Percentiles rank a stretch among this genome's conserved stretches.
These are phyloP conservation scores for Chrysosphaeria jannelii DNA, from an alignment of 2,329 filamentous ascomycete species.

Conservation along the genomic window DNA sequence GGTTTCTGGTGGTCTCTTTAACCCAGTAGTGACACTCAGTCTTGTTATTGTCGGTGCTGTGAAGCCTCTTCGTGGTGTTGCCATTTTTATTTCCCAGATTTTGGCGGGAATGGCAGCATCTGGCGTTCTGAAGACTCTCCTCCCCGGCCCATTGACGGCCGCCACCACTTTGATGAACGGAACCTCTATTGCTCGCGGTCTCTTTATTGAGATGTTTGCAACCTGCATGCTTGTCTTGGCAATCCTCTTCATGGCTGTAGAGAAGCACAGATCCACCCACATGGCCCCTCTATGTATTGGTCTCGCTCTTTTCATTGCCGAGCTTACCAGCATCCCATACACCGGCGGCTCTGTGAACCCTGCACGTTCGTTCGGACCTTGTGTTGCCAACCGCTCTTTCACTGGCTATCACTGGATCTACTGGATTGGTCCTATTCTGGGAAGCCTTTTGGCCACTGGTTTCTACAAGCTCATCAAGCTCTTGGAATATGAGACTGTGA, in stretches of 20 bases:
- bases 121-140: constrained; percentile 22
- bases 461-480: constrained; percentile 20
- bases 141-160: constrained; percentile 24
- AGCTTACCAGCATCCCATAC: constrained; percentile 15
- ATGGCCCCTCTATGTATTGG: constrained; percentile 45
- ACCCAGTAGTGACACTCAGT: constrained; percentile 21
- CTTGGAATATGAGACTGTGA: constrained; percentile 19
- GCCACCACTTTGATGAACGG: constrained; percentile 22
- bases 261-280: constrained; percentile 44
- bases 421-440: constrained; percentile 21
- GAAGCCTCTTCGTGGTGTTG: constrained; percentile 16
- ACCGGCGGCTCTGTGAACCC: constrained; percentile 20
- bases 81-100: constrained; percentile 25
- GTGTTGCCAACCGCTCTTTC: constrained; percentile 12
- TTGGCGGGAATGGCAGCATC: constrained; percentile 26
- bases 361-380: constrained; percentile 19
- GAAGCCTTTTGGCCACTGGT: constrained; percentile 15
- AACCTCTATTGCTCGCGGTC: constrained; percentile 21
- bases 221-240: constrained; percentile 31
- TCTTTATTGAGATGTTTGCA: constrained; percentile 37
- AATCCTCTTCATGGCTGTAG: constrained; percentile 38
- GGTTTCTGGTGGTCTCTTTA: constrained; percentile 20
- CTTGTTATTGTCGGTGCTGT: constrained; percentile 27
- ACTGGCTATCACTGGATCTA: constrained; percentile 21
- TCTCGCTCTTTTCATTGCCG: constrained; percentile 31